These are phyloP conservation scores for Myxozyma kluyveri DNA, from an alignment of 805 yeast genomes.

Conservation along the genomic window DNA sequence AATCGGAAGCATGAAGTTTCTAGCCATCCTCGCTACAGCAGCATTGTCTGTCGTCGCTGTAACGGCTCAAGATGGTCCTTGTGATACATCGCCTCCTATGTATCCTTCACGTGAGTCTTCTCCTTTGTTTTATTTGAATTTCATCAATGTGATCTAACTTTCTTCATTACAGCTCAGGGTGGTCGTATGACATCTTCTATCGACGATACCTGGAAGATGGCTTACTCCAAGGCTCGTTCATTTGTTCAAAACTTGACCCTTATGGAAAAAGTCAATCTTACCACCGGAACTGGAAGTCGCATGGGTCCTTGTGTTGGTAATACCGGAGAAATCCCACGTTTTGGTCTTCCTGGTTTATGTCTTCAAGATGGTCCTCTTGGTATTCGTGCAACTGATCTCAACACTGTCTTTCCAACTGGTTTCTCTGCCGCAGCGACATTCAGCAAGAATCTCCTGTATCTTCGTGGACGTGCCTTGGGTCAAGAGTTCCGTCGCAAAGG, in stretches of 20 bases:
- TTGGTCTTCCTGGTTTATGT: slow-evolving; percentile 55
- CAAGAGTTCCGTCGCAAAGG: slow-evolving; percentile 55
- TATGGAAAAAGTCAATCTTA: slow-evolving; percentile 58
- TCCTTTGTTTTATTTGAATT: no score
- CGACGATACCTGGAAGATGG: slow-evolving; percentile 50
- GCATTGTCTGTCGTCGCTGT: no score
- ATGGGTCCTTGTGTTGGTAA: slow-evolving; percentile 62
- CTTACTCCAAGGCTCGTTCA: slow-evolving; percentile 54
- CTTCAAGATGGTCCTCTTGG: slow-evolving; percentile 66
- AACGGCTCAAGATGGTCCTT: no score
- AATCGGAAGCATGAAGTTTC: no score
- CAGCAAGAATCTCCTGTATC: slow-evolving; percentile 50
- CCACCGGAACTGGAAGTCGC: slow-evolving; percentile 65
- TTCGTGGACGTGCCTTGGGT: slow-evolving; percentile 58
- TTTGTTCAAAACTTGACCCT: slow-evolving; percentile 57
- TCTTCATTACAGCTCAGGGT: slow-evolving; percentile 19
- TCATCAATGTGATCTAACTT: no score
- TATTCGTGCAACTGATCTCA: slow-evolving; percentile 55
- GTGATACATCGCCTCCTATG: no score
- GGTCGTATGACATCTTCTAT: slow-evolving; percentile 8
- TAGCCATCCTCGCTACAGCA: no score
- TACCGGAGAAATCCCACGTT: slow-evolving; percentile 56
- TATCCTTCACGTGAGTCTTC: no score
- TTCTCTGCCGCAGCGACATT: slow-evolving; percentile 59
- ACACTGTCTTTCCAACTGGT: slow-evolving; percentile 58